phyloP scores from a whole-genome alignment of 805 yeast genomes.

The Ogataea pilisensis region DNA sequence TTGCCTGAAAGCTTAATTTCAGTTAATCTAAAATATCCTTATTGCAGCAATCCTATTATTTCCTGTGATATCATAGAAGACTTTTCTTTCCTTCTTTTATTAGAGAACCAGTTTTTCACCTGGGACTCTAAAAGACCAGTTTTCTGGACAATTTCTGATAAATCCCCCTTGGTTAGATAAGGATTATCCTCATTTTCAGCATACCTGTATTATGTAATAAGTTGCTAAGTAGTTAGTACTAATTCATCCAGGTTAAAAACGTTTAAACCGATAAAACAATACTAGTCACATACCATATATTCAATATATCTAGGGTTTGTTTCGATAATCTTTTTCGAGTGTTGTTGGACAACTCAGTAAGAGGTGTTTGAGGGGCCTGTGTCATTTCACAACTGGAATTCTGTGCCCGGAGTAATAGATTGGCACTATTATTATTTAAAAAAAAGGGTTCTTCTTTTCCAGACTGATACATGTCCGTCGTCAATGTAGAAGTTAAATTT shows the following conservation, averaged over 20 bases:
- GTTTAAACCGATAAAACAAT: not conserved
- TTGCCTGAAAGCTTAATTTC: no score
- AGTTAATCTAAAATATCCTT: no score
- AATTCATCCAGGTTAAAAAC: not conserved
- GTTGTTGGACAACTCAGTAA: not conserved
- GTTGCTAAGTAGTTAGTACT: not conserved
- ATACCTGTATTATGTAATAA: conserved; percentile 10
- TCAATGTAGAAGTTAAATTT: no score
- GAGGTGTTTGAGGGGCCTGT: not conserved
- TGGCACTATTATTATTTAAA: no score
- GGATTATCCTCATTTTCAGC: conserved; percentile 16
- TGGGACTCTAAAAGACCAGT: conserved; percentile 16
- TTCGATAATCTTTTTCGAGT: conserved; percentile 4
- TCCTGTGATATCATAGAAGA: conserved; percentile 8
- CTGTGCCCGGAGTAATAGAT: no score
- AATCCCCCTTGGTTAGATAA: conserved; percentile 14
- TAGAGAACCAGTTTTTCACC: conserved; percentile 20
- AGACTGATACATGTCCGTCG: no score
- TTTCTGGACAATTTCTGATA: conserved; percentile 5
- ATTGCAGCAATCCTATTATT: conserved; percentile 2
- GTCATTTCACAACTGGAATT: no score
- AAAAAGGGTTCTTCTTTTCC: no score
- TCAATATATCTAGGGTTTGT: conserved; percentile 3
- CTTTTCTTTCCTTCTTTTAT: conserved; percentile 13
- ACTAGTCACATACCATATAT: conserved; percentile 8